Base-by-base conservation (phyloP, 129 eudicot genomes). In the Artemisia annua region DNA sequence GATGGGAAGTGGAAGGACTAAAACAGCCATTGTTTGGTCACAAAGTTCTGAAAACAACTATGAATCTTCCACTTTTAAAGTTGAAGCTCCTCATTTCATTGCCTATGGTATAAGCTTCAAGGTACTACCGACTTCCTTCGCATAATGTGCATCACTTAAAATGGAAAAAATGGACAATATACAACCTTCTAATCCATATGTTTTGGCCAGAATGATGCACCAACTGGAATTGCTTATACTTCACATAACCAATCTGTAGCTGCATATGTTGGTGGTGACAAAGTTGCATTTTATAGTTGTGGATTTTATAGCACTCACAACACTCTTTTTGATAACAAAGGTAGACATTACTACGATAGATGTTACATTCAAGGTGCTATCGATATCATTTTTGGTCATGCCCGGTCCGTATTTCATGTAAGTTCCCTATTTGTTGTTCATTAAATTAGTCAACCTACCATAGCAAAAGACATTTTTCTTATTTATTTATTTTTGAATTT, bases 61-160 rank as follows among this genome's bases (percentile, higher is more conserved):
- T 14, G 82, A 92, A 32, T 89, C 96, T 54, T 91, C 98, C 59
- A 82, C 92, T 46, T 84, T 93, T 51, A 87, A 72, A 78, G 88
- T 86, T 50, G 92, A 89, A 74, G 92, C 97, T 63, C 79, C 84
- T 24, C 66, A 93, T 69, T 82, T 87, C 69, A 44, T 93, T 60
- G 95, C 84, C 78, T 92, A 66, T 67, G 98, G 97, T 67, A 87
- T 93, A 65, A 87, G 91, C 84, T 85, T 93, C 84, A 93, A 93
- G 96, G 98, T 92, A 77, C 70, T 6, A 39, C 10, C 9, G 50
- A 2, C 5, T 46, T 72, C 39, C 15, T 55, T 59, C 62, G 67
- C 67, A 35, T 13, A 50, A 4, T 2, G 11, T 66, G 48, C 55
- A 35, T 18, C 20, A 49, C 39, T 49, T 18, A 7, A 3, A 49